Conservation (phyloP, 768 basidiomycete species). For the Trametes coccinea region DNA sequence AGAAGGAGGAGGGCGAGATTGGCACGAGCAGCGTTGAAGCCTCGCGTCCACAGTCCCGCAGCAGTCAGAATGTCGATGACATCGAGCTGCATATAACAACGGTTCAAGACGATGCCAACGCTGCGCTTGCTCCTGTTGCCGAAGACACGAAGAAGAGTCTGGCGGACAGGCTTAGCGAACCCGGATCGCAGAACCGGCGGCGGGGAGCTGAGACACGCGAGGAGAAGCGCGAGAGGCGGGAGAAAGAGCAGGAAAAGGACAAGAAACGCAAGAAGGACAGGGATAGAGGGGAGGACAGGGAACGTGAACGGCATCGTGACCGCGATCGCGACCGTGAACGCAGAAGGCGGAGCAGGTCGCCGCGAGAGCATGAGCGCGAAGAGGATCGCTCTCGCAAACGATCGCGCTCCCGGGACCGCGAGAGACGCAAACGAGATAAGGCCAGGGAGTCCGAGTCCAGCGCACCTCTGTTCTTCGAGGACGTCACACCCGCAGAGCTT, state of each 20-base stretch:
- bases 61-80: conserved; percentile 1
- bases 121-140: not conserved
- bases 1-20: conserved; percentile 29
- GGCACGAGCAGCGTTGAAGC: conserved; percentile 15
- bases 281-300: not conserved
- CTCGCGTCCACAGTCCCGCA: conserved; percentile 22
- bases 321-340: conserved; percentile 4
- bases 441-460: not conserved
- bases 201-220: not conserved
- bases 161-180: not conserved
- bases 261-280: conserved; percentile 5
- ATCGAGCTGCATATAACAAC: not conserved
- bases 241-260: not conserved
- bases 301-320: conserved; percentile 3
- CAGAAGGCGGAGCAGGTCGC: conserved; percentile 5
- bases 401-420: conserved; percentile 10
- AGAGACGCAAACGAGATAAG: conserved; percentile 4
- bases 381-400: conserved; percentile 7
- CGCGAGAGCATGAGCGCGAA: conserved; percentile 7
- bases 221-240: conserved; percentile 3
- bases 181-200: not conserved
- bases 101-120: not conserved
- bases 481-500: conserved; percentile 43
- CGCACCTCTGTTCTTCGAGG: conserved; percentile 49
- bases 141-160: not conserved